phyloP scores from a whole-genome alignment of 1,284 basidiomycete genomes.

The Caloboletus firmus region DNA sequence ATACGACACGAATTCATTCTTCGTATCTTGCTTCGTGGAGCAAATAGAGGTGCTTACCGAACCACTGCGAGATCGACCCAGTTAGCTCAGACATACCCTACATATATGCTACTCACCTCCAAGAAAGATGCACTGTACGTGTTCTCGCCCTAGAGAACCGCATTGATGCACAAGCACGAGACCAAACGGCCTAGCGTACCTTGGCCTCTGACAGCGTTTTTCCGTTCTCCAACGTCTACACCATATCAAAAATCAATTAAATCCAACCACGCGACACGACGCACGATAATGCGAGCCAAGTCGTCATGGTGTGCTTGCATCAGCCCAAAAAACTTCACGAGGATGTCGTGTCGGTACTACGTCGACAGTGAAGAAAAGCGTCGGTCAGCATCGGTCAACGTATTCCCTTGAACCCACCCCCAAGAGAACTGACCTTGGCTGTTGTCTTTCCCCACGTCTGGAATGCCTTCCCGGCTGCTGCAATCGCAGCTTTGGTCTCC shows the following conservation, averaged over 20 bases:
- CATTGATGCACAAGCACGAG: background rate
- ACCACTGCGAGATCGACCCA: constrained; percentile 54
- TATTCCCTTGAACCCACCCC: background rate
- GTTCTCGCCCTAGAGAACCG: constrained; percentile 62
- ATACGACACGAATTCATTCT: constrained; percentile 1
- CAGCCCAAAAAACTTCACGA: constrained; percentile 70
- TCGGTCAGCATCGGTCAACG: constrained; percentile 1
- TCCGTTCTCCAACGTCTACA: constrained; percentile 87
- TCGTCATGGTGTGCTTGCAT: constrained; percentile 84
- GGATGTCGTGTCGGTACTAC: constrained; percentile 76
- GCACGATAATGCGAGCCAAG: constrained; percentile 75
- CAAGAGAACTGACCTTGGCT: constrained; percentile 54
- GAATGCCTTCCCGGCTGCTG: constrained; percentile 75
- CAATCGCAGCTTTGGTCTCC: constrained; percentile 81
- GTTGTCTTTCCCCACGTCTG: constrained; percentile 80
- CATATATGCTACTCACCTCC: constrained; percentile 51
- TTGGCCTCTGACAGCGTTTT: constrained; percentile 83
- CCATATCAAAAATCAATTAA: constrained; percentile 16
- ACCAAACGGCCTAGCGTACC: constrained; percentile 38
- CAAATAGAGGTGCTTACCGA: constrained; percentile 48
- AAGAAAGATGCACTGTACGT: constrained; percentile 82
- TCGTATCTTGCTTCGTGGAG: background rate
- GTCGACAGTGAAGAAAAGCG: background rate
- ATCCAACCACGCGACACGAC: constrained; percentile 30
- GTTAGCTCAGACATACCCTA: constrained; percentile 6